phyloP scores from a whole-genome alignment of 192 early-diverging fungal genomes.

The Ambispora gerdemannii region DNA sequence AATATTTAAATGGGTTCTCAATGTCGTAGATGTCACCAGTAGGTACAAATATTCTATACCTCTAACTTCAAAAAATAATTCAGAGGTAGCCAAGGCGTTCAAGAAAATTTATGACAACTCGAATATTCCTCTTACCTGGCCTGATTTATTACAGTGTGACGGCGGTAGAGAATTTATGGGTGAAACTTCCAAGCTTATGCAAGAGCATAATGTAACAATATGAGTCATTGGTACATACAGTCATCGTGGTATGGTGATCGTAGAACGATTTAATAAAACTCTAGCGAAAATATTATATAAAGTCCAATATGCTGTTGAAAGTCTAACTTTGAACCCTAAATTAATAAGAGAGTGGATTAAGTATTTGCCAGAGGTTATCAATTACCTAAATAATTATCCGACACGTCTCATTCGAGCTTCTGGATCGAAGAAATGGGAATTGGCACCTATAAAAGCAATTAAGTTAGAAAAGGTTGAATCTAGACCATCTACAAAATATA shows the following conservation, averaged over 20 bases:
- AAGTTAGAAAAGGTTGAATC: too few relatives aligned
- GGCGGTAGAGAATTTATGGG: background rate
- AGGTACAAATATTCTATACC: too few relatives aligned
- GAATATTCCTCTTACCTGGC: conserved; percentile 5
- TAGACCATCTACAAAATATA: too few relatives aligned
- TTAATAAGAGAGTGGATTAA: too few relatives aligned
- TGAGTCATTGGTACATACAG: conserved; percentile 6
- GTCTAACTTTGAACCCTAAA: background rate
- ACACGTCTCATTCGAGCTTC: too few relatives aligned
- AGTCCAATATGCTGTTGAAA: conserved; percentile 9
- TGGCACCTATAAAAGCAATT: too few relatives aligned
- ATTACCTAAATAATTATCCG: too few relatives aligned
- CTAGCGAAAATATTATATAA: background rate
- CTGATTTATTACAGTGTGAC: background rate
- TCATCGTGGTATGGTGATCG: background rate
- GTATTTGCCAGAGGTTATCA: background rate
- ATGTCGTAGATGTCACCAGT: too few relatives aligned
- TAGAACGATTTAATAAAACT: background rate
- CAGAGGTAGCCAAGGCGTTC: too few relatives aligned
- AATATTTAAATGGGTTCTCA: background rate
- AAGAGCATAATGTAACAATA: conserved; percentile 13
- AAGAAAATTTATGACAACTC: too few relatives aligned
- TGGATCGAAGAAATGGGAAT: too few relatives aligned
- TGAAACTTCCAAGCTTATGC: background rate
- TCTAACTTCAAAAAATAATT: conserved; percentile 4